phyloP scores from a whole-genome alignment of 257 asterid species.

The Ocimum tenuiflorum region DNA sequence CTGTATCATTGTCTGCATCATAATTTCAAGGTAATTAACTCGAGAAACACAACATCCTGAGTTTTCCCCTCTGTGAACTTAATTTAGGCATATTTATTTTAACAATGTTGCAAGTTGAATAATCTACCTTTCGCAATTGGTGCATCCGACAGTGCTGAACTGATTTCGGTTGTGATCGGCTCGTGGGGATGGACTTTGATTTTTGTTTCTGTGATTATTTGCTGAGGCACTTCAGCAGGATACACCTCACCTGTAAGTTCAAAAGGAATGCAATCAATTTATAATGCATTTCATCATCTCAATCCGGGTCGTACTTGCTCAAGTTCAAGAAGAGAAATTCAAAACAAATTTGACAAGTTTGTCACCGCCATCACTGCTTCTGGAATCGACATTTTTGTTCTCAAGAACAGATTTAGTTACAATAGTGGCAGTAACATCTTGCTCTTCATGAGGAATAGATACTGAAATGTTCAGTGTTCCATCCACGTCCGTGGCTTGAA shows the following conservation, averaged over 20 bases:
- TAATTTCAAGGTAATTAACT: constrained; percentile 4
- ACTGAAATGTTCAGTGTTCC: constrained; percentile 29
- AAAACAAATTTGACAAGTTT: background rate
- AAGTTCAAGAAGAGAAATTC: background rate
- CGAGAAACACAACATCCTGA: background rate
- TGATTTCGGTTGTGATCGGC: constrained; percentile 22
- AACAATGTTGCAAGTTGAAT: background rate
- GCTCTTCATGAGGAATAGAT: constrained; percentile 40
- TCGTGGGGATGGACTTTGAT: constrained; percentile 36
- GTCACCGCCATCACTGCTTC: constrained; percentile 25
- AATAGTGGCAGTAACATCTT: constrained; percentile 25
- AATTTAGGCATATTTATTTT: constrained; percentile 17
- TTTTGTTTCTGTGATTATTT: constrained; percentile 24
- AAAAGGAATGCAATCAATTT: background rate
- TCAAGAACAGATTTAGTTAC: constrained; percentile 28
- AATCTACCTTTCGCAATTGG: constrained; percentile 30
- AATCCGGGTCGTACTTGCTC: background rate
- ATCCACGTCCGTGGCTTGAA: constrained; percentile 22
- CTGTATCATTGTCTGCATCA: constrained; percentile 53
- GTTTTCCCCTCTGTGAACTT: background rate
- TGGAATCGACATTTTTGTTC: constrained; percentile 23
- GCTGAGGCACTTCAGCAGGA: constrained; percentile 34
- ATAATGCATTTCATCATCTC: background rate
- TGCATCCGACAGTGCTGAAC: constrained; percentile 23
- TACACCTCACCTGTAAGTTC: constrained; percentile 33